These are phyloP conservation scores for Lepraria neglecta DNA, from an alignment of 495 filamentous ascomycete genomes.

Conservation along the genomic window DNA sequence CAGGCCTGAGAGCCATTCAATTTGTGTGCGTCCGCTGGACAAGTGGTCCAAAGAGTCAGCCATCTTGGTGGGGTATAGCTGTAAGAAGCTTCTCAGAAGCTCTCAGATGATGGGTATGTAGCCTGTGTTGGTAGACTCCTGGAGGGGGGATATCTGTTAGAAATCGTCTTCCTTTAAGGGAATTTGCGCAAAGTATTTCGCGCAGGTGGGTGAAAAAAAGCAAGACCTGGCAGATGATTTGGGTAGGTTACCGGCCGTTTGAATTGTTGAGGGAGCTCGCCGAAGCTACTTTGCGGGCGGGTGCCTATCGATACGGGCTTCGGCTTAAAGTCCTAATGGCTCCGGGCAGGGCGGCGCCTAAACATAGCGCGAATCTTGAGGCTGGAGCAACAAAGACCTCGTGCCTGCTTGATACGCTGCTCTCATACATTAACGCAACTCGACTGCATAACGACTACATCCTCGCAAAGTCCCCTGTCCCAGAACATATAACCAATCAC, in stretches of 20 bases:
- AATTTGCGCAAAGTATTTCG: too few species aligned
- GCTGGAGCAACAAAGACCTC: not conserved
- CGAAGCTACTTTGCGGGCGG: not conserved
- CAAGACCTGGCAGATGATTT: not conserved
- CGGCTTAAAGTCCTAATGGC: not conserved
- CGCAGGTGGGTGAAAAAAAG: not conserved
- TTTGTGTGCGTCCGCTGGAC: constrained; percentile 65
- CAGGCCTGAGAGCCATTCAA: constrained; percentile 84
- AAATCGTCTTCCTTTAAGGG: too few species aligned
- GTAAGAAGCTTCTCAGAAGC: constrained; percentile 2
- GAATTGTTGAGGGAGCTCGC: constrained; percentile 11
- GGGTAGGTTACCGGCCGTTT: not conserved
- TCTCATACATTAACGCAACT: not conserved
- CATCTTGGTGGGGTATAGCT: constrained; percentile 37
- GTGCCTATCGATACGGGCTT: constrained; percentile 7
- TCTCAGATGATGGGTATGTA: not conserved
- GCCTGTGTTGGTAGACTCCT: not conserved
- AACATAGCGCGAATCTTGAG: not conserved
- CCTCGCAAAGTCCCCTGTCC: not conserved
- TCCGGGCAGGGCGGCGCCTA: constrained; percentile 6
- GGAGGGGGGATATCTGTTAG: too few species aligned
- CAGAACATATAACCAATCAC: not conserved
- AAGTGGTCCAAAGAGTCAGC: constrained; percentile 71
- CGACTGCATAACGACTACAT: not conserved
- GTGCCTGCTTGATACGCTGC: not conserved